Conservation (phyloP, 495 filamentous ascomycete genomes). For the Cudoniella acicularis region DNA sequence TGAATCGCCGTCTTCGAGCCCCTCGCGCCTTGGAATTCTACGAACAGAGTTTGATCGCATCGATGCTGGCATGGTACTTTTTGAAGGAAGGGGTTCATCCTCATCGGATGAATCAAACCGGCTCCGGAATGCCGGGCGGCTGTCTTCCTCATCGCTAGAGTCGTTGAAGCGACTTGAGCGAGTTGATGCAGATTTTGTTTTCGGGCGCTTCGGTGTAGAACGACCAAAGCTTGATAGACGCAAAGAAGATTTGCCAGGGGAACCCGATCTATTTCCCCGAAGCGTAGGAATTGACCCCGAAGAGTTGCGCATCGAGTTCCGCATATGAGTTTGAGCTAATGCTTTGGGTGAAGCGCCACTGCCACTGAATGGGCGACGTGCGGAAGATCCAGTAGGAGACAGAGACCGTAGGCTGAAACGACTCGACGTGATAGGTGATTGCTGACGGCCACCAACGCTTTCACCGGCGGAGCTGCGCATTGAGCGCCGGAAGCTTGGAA, state of each 20-base stretch:
- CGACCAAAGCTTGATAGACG: slow-evolving; percentile 42
- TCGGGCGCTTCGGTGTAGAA: slow-evolving; percentile 5
- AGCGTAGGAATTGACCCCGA: slow-evolving; percentile 26
- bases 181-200: neutral
- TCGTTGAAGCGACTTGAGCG: slow-evolving; percentile 54
- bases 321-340: slow-evolving; percentile 29
- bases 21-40: slow-evolving; percentile 55
- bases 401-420: slow-evolving; percentile 41
- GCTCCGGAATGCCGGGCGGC: slow-evolving; percentile 51
- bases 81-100: slow-evolving; percentile 22
- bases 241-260: slow-evolving; percentile 35
- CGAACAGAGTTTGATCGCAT: slow-evolving; percentile 42
- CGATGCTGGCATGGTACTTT: slow-evolving; percentile 21
- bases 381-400: slow-evolving; percentile 34
- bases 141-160: slow-evolving; percentile 70
- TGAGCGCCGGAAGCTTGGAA: slow-evolving; percentile 12
- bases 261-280: slow-evolving; percentile 7
- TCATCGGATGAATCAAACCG: slow-evolving; percentile 85
- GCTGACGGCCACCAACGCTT: neutral
- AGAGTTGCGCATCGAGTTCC: slow-evolving; percentile 44
- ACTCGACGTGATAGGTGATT: slow-evolving; percentile 22
- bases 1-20: slow-evolving; percentile 57
- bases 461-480: slow-evolving; percentile 17
- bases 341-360: slow-evolving; percentile 16
- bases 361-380: slow-evolving; percentile 18